phyloP scores from a whole-genome alignment of 2,329 filamentous ascomycete genomes.

The Trichoderma hamatum region DNA sequence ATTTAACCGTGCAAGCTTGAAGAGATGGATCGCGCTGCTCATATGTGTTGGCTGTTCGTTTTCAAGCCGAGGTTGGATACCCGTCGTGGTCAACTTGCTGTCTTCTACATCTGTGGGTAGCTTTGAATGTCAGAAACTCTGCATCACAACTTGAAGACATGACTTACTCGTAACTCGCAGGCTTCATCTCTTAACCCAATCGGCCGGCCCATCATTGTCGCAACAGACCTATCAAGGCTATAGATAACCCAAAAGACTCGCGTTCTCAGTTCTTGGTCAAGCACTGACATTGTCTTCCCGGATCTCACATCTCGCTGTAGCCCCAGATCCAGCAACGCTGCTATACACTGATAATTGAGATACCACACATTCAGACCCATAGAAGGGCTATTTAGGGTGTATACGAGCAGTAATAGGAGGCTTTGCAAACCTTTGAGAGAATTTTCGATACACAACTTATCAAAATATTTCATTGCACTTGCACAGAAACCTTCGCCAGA shows the following conservation, averaged over 20 bases:
- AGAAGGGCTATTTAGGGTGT: neutral
- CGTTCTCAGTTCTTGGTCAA: neutral
- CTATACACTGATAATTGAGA: neutral
- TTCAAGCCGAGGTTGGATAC: too few species aligned
- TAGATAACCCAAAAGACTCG: neutral
- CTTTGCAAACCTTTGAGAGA: neutral
- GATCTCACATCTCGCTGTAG: neutral
- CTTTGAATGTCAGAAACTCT: neutral
- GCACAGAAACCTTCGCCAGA: neutral
- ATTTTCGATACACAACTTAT: neutral
- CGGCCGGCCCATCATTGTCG: neutral
- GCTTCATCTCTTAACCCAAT: neutral
- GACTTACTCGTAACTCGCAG: neutral
- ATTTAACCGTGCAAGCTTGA: too few species aligned
- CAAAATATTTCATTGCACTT: neutral
- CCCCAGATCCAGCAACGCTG: neutral
- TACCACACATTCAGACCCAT: neutral
- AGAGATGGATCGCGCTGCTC: too few species aligned
- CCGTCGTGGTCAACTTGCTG: too few species aligned
- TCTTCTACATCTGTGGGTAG: neutral
- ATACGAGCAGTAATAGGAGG: neutral
- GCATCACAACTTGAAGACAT: too few species aligned
- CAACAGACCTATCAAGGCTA: neutral
- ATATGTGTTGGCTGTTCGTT: too few species aligned
- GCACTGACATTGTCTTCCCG: neutral